Evolutionary conservation across 2,329 filamentous ascomycete species (phyloP), one percentile per base, ranked within the genome.

Genomic region (Talaromyces amestolkiae): DNA sequence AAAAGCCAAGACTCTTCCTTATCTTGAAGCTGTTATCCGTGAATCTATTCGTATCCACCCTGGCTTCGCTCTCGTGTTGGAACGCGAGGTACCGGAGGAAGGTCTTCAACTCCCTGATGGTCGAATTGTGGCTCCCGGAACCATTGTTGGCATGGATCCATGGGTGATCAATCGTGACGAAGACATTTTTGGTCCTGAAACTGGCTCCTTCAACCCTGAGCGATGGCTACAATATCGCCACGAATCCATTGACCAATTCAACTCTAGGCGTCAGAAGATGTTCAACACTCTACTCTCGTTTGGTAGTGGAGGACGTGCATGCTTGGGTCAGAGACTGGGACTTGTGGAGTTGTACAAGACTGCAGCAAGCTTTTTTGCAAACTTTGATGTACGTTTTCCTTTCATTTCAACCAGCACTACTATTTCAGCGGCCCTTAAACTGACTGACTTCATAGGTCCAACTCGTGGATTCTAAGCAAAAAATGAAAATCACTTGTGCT

Each of bases 381-480:
- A 69, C 47, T 85, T 83, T 68, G 74, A 83, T 68, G 76, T 79
- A 63, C 72, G 77, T 74, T 54, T 11, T n/a, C 3, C 17, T 11
- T 19, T 35, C 10, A 11, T 19, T n/a, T 54, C 35, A 31, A 31
- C 4, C 27, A 31, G 17, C 17, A 39, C 24, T 37, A 3, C 22
- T 5, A 15, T 3, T 22, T 35, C 5, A 24, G 33, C 24, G 33
- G 3, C 11, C n/a, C 8, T 7, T 15, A 3, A 17, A 24, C 33
- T 56, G 19, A 56, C 17, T 37, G 33, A 5, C 1, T 31, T 22
- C 58, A 43, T 65, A 73, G 75, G 74, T 79, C 53, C 70, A 71
- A 10, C 71, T 80, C 15, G 75, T 74, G 39, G 70, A 78, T 61
- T 73, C 73, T 13, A 68, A 63, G 10, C 71, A 75, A 66, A 75